A percentile compares a stretch with the other conserved stretches of the same genome.
Conservation (phyloP, 2,329 filamentous ascomycete species). For the Calonectria pteridis region DNA sequence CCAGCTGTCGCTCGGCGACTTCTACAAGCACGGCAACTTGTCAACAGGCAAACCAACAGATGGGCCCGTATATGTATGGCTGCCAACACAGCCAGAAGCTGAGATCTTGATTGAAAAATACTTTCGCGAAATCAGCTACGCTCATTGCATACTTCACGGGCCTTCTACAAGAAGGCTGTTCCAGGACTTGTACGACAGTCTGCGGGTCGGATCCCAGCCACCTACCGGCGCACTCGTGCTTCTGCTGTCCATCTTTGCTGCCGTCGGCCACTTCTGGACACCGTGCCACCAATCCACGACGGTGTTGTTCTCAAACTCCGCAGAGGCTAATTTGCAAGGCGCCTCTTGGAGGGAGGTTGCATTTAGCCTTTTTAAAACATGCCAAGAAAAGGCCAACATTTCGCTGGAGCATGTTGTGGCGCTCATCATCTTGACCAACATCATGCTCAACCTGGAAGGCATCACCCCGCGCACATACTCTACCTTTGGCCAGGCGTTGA, state of each 20-base stretch:
- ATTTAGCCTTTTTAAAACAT: constrained; percentile 52
- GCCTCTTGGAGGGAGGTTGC: constrained; percentile 51
- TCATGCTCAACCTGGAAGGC: constrained; percentile 52
- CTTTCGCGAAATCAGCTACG: constrained; percentile 43
- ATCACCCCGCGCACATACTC: constrained; percentile 32
- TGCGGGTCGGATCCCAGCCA: constrained; percentile 39
- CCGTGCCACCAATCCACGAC: constrained; percentile 36
- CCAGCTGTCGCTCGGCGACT: constrained; percentile 44
- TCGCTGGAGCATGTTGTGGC: constrained; percentile 54
- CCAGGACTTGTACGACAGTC: constrained; percentile 45
- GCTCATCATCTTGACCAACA: constrained; percentile 52
- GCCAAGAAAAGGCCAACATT: constrained; percentile 40
- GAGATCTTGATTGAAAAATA: constrained; percentile 48
- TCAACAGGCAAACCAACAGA: constrained; percentile 34
- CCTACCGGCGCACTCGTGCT: constrained; percentile 45
- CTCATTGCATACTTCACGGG: constrained; percentile 48
- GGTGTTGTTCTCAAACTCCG: constrained; percentile 41
- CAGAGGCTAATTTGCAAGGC: constrained; percentile 46
- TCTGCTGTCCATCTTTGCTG: constrained; percentile 46
- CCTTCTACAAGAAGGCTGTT: constrained; percentile 44
- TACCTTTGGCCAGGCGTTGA: constrained; percentile 33
- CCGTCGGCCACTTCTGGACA: constrained; percentile 49
- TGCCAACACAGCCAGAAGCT: constrained; percentile 48
- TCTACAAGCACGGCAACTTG: constrained; percentile 40
- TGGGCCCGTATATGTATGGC: constrained; percentile 49